phyloP scores from a whole-genome alignment of 768 basidiomycete species.

The Tephrocybe sp. region DNA sequence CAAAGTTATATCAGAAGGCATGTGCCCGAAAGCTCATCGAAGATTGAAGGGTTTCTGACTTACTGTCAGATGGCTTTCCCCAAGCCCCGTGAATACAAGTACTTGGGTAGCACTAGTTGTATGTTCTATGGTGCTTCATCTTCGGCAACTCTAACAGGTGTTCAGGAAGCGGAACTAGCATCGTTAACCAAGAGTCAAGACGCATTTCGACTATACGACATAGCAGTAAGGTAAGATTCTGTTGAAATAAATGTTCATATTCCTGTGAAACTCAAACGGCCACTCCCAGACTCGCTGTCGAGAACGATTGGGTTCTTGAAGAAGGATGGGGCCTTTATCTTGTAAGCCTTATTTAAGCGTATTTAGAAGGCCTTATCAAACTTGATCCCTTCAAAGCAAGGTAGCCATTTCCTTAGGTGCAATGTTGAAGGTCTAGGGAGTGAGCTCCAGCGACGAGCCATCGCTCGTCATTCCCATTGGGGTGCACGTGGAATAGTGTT shows the following conservation, averaged over 20 bases:
- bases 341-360: slow-evolving; percentile 29
- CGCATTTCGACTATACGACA: slow-evolving; percentile 67
- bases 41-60: slow-evolving; percentile 3
- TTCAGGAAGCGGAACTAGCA: slow-evolving; percentile 70
- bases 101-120: slow-evolving; percentile 72
- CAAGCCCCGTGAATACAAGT: slow-evolving; percentile 67
- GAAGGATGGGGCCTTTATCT: slow-evolving; percentile 71
- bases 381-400: slow-evolving; percentile 56
- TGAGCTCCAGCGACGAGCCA: slow-evolving; percentile 67
- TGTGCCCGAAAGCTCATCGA: slow-evolving; percentile 11
- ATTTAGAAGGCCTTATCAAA: not conserved
- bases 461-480: slow-evolving; percentile 68
- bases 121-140: slow-evolving; percentile 20
- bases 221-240: slow-evolving; percentile 56
- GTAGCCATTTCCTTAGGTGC: slow-evolving; percentile 63
- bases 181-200: slow-evolving; percentile 54
- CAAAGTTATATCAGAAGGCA: slow-evolving; percentile 63
- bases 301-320: slow-evolving; percentile 71
- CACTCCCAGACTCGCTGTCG: slow-evolving; percentile 55
- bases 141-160: not conserved
- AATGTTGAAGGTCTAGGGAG: slow-evolving; percentile 66
- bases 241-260: too few relatives aligned
- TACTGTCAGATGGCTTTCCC: slow-evolving; percentile 58
- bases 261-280: too few relatives aligned
- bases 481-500: slow-evolving; percentile 74